Percentiles rank a stretch among this genome's conserved stretches.
Conservation (phyloP, 352 stramenopile genomes). For the Halophytophthora batemanensis region DNA sequence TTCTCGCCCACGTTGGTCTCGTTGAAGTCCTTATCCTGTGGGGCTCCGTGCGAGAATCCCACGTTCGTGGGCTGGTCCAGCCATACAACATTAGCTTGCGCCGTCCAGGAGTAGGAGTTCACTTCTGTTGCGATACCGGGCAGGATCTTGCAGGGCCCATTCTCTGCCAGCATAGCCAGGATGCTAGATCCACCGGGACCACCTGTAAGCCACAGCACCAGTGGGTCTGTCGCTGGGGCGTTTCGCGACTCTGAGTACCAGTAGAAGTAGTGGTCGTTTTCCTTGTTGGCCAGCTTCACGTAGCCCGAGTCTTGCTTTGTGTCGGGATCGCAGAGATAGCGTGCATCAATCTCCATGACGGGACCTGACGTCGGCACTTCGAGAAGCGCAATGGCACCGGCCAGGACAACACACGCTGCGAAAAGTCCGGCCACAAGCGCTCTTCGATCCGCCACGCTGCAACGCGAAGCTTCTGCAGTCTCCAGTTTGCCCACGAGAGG, state of each 20-base stretch:
- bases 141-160: conserved; percentile 52
- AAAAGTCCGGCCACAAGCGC: too few relatives aligned
- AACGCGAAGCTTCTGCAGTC: too few relatives aligned
- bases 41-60: conserved; percentile 38
- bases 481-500: too few relatives aligned
- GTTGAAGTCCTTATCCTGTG: conserved; percentile 27
- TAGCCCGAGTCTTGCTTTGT: conserved; percentile 49
- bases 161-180: conserved; percentile 44
- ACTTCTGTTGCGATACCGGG: conserved; percentile 28
- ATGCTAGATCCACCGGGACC: conserved; percentile 39
- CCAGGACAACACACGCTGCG: too few relatives aligned
- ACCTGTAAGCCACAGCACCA: conserved; percentile 62
- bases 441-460: too few relatives aligned
- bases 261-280: conserved; percentile 68
- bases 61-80: conserved; percentile 34
- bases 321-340: too few relatives aligned
- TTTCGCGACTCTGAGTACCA: conserved; percentile 55
- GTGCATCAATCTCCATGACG: too few relatives aligned
- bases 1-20: conserved; percentile 43
- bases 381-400: too few relatives aligned
- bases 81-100: conserved; percentile 45
- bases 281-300: conserved; percentile 47
- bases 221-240: conserved; percentile 32
- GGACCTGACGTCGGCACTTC: too few relatives aligned
- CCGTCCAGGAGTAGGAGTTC: conserved; percentile 51